Conservation (phyloP, 2,329 filamentous ascomycete species). For the Verticillium zaregamsianum region DNA sequence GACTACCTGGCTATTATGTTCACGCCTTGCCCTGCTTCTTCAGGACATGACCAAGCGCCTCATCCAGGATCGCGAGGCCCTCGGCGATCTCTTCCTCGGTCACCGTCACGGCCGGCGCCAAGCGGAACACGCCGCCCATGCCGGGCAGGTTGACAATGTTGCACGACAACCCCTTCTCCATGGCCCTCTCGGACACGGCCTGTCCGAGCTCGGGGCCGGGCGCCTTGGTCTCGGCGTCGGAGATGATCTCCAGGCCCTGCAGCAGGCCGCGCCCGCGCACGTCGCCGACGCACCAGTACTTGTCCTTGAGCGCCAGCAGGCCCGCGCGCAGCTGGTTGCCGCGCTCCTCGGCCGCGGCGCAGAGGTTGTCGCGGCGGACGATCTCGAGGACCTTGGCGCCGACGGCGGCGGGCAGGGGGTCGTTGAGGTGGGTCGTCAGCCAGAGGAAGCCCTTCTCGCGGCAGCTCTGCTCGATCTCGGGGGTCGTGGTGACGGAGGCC, state of each 20-base stretch:
- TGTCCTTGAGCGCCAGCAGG: conserved; percentile 36
- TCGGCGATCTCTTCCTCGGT: conserved; percentile 37
- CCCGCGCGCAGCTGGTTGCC: conserved; percentile 39
- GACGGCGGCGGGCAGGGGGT: conserved; percentile 48
- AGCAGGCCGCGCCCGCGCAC: conserved; percentile 47
- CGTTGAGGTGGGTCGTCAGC: conserved; percentile 51
- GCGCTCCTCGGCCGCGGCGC: conserved; percentile 31
- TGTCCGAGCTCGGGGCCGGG: conserved; percentile 38
- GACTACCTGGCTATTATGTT: too few species aligned
- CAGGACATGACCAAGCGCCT: conserved; percentile 35
- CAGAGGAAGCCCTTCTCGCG: conserved; percentile 41
- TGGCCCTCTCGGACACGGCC: conserved; percentile 36
- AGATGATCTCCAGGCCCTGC: conserved; percentile 46
- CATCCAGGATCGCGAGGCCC: conserved; percentile 44
- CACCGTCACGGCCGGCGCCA: conserved; percentile 47
- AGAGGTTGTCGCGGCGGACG: conserved; percentile 42
- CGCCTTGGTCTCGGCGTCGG: conserved; percentile 34
- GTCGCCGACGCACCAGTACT: conserved; percentile 49
- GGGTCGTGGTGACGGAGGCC: conserved; percentile 43
- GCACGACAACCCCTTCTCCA: conserved; percentile 41
- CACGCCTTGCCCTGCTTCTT: neutral
- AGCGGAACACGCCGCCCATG: conserved; percentile 45
- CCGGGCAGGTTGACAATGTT: conserved; percentile 42
- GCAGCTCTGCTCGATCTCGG: conserved; percentile 40
- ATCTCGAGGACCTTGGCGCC: conserved; percentile 52